Base-by-base conservation (phyloP, 2,329 filamentous ascomycete species). In the Pezicula carpinea region DNA sequence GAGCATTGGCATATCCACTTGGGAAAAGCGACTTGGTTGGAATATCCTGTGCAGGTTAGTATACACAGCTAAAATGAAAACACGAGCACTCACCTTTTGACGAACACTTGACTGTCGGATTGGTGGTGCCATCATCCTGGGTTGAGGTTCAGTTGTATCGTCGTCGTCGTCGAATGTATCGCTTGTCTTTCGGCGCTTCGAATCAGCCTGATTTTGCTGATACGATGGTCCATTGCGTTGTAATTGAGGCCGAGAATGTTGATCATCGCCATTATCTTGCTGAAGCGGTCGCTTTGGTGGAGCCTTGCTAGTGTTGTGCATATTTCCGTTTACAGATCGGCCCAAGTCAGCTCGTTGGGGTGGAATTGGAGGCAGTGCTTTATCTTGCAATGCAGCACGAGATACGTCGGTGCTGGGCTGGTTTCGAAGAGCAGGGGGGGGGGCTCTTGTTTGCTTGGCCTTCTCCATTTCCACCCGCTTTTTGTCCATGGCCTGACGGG, bases 141-240 rank as follows among this genome's bases (percentile, higher is more conserved):
- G 74, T 34, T 79, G 76, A 47, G 80, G 74, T 60, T 74, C 74
- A 39, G 80, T 76, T 36, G 75, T 69, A 46, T 83, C 80, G 53
- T 88, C 82, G 51, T 88, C 82, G 51, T 82, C 77, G 33, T 71
- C 66, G 46, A 80, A 77, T 48, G 82, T 79, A 43, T 92, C 86
- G 35, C 85, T 82, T 44, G 85, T 93, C 62, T 85, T 85, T 55
- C 89, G 80, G 48, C 90, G 80, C 72, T 96, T 96, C 18, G 79
- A 74, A 44, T 62, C 56, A 15, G 52, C 48, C 29, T 95, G 89
- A 54, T 81, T 79, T 18, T 78, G 70, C 60, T 87, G 80, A 56
- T 87, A 83, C 8, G 79, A 73, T n/a, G 80, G 75, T 14, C 77
- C 76, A 29, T 74, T 72, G 38, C 81, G 76, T 38, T 78, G 75